phyloP scores from a whole-genome alignment of 495 filamentous ascomycete species.

The Letharia columbiana region DNA sequence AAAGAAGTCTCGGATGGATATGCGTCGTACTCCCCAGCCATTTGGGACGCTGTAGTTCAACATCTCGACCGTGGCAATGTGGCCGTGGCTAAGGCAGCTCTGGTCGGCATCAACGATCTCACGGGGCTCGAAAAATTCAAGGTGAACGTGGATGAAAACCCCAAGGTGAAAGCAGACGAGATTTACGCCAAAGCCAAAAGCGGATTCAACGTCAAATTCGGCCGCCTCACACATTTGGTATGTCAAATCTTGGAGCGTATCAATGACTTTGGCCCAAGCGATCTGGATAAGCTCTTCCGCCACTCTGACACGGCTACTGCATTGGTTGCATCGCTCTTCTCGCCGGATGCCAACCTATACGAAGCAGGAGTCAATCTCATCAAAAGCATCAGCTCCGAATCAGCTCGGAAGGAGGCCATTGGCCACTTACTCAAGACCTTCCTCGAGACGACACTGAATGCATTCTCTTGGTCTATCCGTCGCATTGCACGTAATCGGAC shows the following conservation, averaged over 20 bases:
- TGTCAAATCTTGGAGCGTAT: slow-evolving; percentile 66
- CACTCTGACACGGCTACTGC: slow-evolving; percentile 54
- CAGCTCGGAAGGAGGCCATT: slow-evolving; percentile 64
- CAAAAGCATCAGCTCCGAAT: slow-evolving; percentile 66
- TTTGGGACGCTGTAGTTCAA: slow-evolving; percentile 70
- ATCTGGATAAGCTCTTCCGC: slow-evolving; percentile 57
- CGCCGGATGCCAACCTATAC: slow-evolving; percentile 58
- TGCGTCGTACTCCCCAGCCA: slow-evolving; percentile 51
- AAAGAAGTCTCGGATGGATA: slow-evolving; percentile 57
- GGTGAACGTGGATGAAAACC: slow-evolving; percentile 48
- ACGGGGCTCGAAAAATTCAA: slow-evolving; percentile 65
- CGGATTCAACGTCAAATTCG: slow-evolving; percentile 67
- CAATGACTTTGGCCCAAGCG: slow-evolving; percentile 57
- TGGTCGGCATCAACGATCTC: slow-evolving; percentile 61
- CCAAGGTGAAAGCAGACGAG: slow-evolving; percentile 44
- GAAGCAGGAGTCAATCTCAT: slow-evolving; percentile 70
- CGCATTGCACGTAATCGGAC: slow-evolving; percentile 48
- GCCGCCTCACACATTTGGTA: slow-evolving; percentile 58
- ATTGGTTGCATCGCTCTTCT: slow-evolving; percentile 61
- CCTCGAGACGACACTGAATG: slow-evolving; percentile 53
- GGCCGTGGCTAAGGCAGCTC: slow-evolving; percentile 56
- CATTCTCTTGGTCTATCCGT: slow-evolving; percentile 51
- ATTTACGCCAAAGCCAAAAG: slow-evolving; percentile 44
- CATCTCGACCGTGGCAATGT: slow-evolving; percentile 55
- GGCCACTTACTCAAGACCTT: slow-evolving; percentile 56